Evolutionary conservation across 768 basidiomycete genomes (phyloP).

Genomic region (Suillus bovinus): DNA sequence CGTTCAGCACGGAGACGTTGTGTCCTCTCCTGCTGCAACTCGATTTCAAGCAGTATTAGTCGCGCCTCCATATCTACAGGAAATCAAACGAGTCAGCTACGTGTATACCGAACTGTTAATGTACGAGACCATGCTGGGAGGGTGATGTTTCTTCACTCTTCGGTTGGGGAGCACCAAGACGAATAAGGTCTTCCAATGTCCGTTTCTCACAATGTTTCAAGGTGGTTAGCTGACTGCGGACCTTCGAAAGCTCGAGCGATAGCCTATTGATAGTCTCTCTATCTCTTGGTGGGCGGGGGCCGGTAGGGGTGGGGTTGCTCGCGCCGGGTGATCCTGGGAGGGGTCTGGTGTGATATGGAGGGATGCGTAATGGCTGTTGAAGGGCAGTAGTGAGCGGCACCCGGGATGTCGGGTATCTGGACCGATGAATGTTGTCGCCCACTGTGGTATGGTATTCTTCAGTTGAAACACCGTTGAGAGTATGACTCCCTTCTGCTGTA

Average conservation of each 20-base stretch:
- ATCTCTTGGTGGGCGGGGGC: slow-evolving; percentile 2
- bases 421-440: too few species aligned
- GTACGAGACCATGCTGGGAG: neutral
- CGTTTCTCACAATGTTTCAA: slow-evolving; percentile 25
- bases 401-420: neutral
- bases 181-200: slow-evolving; percentile 24
- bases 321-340: neutral
- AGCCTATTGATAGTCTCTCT: slow-evolving; percentile 15
- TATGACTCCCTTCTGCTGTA: neutral
- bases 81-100: neutral
- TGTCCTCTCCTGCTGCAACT: slow-evolving; percentile 39
- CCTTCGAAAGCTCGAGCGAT: slow-evolving; percentile 29
- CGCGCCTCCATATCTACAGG: slow-evolving; percentile 27
- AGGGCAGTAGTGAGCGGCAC: neutral
- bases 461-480: neutral
- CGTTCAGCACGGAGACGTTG: slow-evolving; percentile 45
- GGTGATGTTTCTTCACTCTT: neutral
- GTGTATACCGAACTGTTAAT: neutral
- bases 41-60: slow-evolving; percentile 32
- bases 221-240: slow-evolving; percentile 24
- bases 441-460: neutral
- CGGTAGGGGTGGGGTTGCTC: neutral
- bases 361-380: neutral
- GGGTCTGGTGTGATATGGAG: neutral
- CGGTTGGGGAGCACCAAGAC: slow-evolving; percentile 12